phyloP scores from a whole-genome alignment of 495 filamentous ascomycete genomes.

The Penicillium atrosanguineum region DNA sequence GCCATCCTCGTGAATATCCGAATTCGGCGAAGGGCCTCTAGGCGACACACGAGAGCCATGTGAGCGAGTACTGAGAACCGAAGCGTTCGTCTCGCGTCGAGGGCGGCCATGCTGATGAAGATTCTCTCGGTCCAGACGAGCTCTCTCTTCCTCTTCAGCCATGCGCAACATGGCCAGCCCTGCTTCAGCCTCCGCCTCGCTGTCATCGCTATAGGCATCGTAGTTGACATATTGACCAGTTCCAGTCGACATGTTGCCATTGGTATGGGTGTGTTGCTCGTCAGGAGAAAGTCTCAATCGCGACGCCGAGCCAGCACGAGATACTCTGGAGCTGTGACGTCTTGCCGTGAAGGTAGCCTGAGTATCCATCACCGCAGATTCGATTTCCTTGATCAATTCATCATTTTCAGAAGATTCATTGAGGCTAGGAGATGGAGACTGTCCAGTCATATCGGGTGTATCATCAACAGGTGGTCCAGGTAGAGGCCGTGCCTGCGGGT shows the following conservation, averaged over 20 bases:
- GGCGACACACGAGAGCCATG: constrained; percentile 24
- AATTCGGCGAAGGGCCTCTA: constrained; percentile 16
- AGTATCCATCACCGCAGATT: constrained; percentile 42
- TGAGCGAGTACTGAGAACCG: constrained; percentile 33
- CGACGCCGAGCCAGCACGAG: constrained; percentile 20
- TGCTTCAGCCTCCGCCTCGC: constrained; percentile 86
- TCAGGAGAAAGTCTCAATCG: constrained; percentile 33
- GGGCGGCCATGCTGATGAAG: constrained; percentile 41
- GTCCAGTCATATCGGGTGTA: constrained; percentile 25
- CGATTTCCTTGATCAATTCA: constrained; percentile 48
- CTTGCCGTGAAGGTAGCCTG: constrained; percentile 23
- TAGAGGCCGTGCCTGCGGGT: constrained; percentile 60
- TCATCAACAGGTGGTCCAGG: constrained; percentile 55
- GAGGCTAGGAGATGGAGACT: constrained; percentile 1
- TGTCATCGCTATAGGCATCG: constrained; percentile 65
- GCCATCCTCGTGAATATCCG: constrained; percentile 48
- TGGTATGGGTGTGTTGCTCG: constrained; percentile 48
- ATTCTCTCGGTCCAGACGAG: constrained; percentile 37
- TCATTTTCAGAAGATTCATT: constrained; percentile 28
- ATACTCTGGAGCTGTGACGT: constrained; percentile 25
- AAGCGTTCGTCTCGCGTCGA: constrained; percentile 51
- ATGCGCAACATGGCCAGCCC: constrained; percentile 80
- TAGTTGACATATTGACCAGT: constrained; percentile 50
- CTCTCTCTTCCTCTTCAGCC: constrained; percentile 77
- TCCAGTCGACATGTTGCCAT: constrained; percentile 46